Percentiles rank a stretch among this genome's conserved stretches.
Evolutionary conservation across 2,329 filamentous ascomycete genomes (phyloP).

Genomic region (Pseudocercospora macadamiae): DNA sequence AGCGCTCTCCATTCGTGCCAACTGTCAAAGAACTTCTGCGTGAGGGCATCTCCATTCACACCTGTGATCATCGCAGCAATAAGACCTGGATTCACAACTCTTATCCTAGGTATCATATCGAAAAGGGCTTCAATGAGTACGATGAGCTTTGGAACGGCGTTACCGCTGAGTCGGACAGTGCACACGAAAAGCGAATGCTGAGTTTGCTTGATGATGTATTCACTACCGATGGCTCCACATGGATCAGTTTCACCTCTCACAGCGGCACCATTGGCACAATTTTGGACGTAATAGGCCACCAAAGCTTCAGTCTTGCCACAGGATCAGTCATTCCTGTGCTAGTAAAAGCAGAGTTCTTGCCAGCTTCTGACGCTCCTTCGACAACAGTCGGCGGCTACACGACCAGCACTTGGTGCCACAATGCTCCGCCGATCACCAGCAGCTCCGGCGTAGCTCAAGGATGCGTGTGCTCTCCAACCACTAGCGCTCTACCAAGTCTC

Average conservation of each 20-base stretch:
- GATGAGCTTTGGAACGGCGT: conserved; percentile 59
- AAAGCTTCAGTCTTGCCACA: conserved; percentile 64
- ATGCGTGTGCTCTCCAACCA: conserved; percentile 35
- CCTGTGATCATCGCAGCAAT: conserved; percentile 65
- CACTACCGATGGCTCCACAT: conserved; percentile 54
- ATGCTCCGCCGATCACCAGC: conserved; percentile 38
- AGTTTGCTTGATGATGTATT: conserved; percentile 62
- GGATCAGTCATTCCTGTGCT: conserved; percentile 70
- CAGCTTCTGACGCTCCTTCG: conserved; percentile 36
- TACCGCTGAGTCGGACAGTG: conserved; percentile 53
- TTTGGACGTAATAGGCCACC: conserved; percentile 62
- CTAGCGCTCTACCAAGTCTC: conserved; percentile 21
- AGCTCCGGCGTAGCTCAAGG: conserved; percentile 29
- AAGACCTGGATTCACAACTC: conserved; percentile 57
- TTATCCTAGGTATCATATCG: conserved; percentile 61
- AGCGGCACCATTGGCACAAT: conserved; percentile 59
- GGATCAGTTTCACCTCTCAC: conserved; percentile 64
- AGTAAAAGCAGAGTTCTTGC: conserved; percentile 59
- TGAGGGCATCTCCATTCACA: conserved; percentile 68
- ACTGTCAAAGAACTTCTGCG: conserved; percentile 67
- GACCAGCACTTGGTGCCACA: conserved; percentile 39
- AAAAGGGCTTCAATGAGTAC: conserved; percentile 62
- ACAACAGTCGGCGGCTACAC: conserved; percentile 38
- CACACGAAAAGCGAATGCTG: conserved; percentile 57
- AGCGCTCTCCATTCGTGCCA: conserved; percentile 58